Conservation (phyloP, 306 rosid genomes). For the Datisca glomerata region DNA sequence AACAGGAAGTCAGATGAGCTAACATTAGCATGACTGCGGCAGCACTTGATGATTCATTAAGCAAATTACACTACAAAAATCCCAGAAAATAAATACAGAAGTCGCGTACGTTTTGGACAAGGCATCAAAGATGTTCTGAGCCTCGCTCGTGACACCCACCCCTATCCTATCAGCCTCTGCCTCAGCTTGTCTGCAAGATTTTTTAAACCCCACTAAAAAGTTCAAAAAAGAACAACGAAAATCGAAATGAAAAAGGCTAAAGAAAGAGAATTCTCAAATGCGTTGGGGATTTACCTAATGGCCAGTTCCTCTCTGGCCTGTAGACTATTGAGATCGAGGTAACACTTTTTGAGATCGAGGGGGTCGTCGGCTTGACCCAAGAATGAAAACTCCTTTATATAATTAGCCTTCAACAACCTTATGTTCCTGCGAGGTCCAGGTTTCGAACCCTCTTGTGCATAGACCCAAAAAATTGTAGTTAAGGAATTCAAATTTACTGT, state of each 20-base stretch:
- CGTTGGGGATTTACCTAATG: slow-evolving; percentile 32
- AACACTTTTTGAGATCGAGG: slow-evolving; percentile 46
- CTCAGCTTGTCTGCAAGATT: slow-evolving; percentile 76
- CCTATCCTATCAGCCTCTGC: slow-evolving; percentile 87
- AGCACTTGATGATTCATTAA: neutral
- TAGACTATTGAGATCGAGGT: slow-evolving; percentile 52
- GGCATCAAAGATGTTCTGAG: slow-evolving; percentile 85
- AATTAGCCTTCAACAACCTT: slow-evolving; percentile 61
- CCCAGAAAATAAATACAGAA: neutral
- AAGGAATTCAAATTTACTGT: slow-evolving; percentile 9
- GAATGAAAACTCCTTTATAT: slow-evolving; percentile 56
- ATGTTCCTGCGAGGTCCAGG: slow-evolving; percentile 55
- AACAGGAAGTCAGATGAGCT: too few relatives aligned
- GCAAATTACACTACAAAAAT: neutral
- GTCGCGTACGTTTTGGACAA: slow-evolving; percentile 79
- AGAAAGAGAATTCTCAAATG: neutral
- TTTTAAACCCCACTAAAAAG: neutral
- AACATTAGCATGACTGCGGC: neutral
- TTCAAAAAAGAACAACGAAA: slow-evolving; percentile 3
- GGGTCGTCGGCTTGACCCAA: slow-evolving; percentile 69
- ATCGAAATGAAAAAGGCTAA: neutral
- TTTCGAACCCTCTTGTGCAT: slow-evolving; percentile 47
- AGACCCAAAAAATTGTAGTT: slow-evolving; percentile 5
- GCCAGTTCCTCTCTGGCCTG: slow-evolving; percentile 67
- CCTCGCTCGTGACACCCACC: slow-evolving; percentile 81